Conservation (phyloP, 2,329 filamentous ascomycete species). For the Aspergillus luchuensis region DNA sequence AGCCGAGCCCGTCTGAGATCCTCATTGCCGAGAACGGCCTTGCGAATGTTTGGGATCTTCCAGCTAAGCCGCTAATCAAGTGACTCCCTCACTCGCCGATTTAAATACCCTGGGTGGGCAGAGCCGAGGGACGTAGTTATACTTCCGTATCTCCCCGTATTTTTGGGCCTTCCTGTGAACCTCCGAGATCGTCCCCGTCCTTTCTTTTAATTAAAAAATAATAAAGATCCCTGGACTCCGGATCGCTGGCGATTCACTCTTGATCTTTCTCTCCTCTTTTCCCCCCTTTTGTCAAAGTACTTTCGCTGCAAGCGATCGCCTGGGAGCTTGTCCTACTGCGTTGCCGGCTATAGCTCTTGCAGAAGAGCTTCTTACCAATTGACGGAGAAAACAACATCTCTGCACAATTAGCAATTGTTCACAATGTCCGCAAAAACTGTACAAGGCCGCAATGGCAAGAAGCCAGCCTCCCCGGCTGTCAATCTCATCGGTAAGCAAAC, state of each 20-base stretch:
- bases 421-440: conserved; percentile 63
- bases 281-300: conserved; percentile 1
- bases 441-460: conserved; percentile 64
- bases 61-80: conserved; percentile 10
- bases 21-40: conserved; percentile 23
- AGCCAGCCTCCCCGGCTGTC: conserved; percentile 80
- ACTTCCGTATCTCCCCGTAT: conserved; percentile 39
- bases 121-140: conserved; percentile 30
- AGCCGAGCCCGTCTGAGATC: conserved; percentile 26
- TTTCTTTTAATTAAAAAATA: conserved; percentile 13
- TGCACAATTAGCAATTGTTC: conserved; percentile 5
- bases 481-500: conserved; percentile 77
- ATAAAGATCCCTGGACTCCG: not conserved
- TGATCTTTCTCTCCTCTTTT: conserved; percentile 9
- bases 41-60: conserved; percentile 12
- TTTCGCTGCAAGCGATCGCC: conserved; percentile 5
- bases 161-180: conserved; percentile 23
- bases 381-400: not conserved
- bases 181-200: conserved; percentile 29
- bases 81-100: conserved; percentile 8
- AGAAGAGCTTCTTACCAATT: conserved; percentile 7
- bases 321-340: not conserved
- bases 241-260: conserved; percentile 13
- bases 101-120: conserved; percentile 19
- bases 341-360: conserved; percentile 4